Base-by-base conservation (phyloP, 2,329 filamentous ascomycete species). In the Dothideomycetes sp. region DNA sequence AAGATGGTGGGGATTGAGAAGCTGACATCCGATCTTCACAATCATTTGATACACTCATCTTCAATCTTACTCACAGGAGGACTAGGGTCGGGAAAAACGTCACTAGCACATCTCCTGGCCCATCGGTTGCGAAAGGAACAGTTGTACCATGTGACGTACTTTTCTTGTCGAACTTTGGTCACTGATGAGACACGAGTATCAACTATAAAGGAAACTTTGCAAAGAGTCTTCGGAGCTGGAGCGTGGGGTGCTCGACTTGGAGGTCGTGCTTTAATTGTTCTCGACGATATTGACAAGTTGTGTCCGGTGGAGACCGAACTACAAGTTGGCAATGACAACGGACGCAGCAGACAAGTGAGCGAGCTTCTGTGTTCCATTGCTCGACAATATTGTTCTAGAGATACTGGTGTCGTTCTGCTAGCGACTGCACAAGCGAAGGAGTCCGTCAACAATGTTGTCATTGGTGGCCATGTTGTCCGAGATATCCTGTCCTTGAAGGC, bases 381-480 rank as follows among this genome's bases (percentile, higher is more conserved):
- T 1, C 76, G 80, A 42, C 83, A 95, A 55, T 88, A 89, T 57
- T 94, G 88, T 57, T 78, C 76, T 1, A 73, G 77, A 47, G 80
- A 85, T 45, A 86, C 81, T 47, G 80, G 82, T 2, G 83, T 98
- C 11, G 84, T 94, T 4, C 64, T 98, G 38, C 70, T 98, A 8
- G 88, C 86, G 4, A 96, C 89, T 15, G 87, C 89, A 0, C 87
- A 94, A 60, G 81, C 82, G 13, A 98, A 98, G 57, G 91, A 98
- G 49, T 81, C 85, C 1, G 66, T 98, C 35, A 91, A 98, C 60
- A 88, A 84, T 51, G 78, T 94, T 12, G 76, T 98, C 38, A 78
- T 96, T 43, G 86, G 89, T 16, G 86, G 88, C 1, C 89, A 96
- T 60, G 80, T 96, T 23, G 84, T 94, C 25, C 79, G 87, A 34